phyloP scores from a whole-genome alignment of 176 grass and related monocot genomes.

The Carex cristatella region DNA sequence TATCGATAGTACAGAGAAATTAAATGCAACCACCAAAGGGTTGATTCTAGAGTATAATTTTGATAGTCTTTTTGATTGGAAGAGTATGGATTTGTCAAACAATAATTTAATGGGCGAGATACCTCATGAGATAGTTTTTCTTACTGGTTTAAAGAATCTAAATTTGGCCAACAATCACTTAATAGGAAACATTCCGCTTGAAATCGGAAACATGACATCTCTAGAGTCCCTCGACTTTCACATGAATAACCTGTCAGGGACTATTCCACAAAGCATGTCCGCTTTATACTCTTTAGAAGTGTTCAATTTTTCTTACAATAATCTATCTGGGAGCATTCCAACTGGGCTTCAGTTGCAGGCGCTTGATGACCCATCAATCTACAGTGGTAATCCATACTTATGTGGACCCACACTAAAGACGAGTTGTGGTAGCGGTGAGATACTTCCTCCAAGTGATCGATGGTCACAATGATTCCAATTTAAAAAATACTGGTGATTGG shows the following conservation, averaged over 20 bases:
- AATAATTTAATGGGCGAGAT: slow-evolving; percentile 26
- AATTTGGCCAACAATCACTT: slow-evolving; percentile 37
- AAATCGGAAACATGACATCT: slow-evolving; percentile 15
- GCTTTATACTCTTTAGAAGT: slow-evolving; percentile 24
- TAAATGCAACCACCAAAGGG: slow-evolving; percentile 27
- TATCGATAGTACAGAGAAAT: no score
- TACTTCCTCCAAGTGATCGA: no score
- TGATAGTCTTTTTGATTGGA: fast-evolving
- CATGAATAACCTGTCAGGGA: slow-evolving; percentile 31
- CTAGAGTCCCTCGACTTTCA: slow-evolving; percentile 43
- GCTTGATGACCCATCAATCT: slow-evolving; percentile 23
- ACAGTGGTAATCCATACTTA: slow-evolving; percentile 22
- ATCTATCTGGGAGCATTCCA: slow-evolving; percentile 21
- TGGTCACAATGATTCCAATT: not conserved
- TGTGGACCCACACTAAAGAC: slow-evolving; percentile 31
- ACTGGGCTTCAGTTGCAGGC: slow-evolving; percentile 30
- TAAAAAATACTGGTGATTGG: not conserved
- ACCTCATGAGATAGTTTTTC: slow-evolving; percentile 6
- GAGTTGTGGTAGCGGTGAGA: not conserved
- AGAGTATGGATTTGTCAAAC: slow-evolving; percentile 22
- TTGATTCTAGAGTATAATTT: not conserved
- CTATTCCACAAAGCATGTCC: slow-evolving; percentile 35
- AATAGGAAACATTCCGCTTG: slow-evolving; percentile 15
- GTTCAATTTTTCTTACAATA: no score
- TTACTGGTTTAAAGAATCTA: slow-evolving; percentile 19